These are phyloP conservation scores for Sporothrix sp. DNA, from an alignment of 2,329 filamentous ascomycete genomes.

Conservation along the genomic window DNA sequence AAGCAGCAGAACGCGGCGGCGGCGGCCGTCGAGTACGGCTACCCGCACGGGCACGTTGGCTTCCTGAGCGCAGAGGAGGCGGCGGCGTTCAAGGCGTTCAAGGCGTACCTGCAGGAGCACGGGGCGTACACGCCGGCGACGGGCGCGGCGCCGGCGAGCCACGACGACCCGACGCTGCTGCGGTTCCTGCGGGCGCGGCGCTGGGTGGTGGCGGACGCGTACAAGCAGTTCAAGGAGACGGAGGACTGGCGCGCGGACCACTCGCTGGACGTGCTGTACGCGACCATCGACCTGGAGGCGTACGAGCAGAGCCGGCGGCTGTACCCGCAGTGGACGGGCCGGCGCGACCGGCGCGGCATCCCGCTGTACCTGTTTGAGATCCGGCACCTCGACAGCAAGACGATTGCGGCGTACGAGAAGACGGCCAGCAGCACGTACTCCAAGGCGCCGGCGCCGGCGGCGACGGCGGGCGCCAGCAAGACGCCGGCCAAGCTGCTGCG, in stretches of 20 bases:
- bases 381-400: constrained; percentile 70
- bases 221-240: constrained; percentile 75
- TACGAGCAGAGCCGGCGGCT: constrained; percentile 73
- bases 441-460: no score
- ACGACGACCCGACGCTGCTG: constrained; percentile 66
- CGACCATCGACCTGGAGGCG: constrained; percentile 74
- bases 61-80: constrained; percentile 63
- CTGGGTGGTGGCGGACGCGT: constrained; percentile 69
- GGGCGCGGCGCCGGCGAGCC: constrained; percentile 42
- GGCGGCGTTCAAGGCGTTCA: constrained; percentile 61
- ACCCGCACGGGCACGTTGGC: constrained; percentile 70
- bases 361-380: constrained; percentile 90
- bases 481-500: constrained; percentile 68
- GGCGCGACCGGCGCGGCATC: constrained; percentile 74
- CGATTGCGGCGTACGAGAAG: constrained; percentile 69
- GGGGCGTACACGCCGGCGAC: constrained; percentile 48
- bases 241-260: constrained; percentile 80
- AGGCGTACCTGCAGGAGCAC: constrained; percentile 53
- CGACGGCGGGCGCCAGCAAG: constrained; percentile 42
- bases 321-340: constrained; percentile 94
- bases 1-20: constrained; percentile 13
- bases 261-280: constrained; percentile 67
- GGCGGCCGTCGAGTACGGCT: constrained; percentile 34
- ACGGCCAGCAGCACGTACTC: constrained; percentile 46
- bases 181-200: constrained; percentile 79